Evolutionary conservation across 2,329 filamentous ascomycete genomes (phyloP), one percentile per base, ranked within the genome.

Genomic region (Epichloe amarillans): DNA sequence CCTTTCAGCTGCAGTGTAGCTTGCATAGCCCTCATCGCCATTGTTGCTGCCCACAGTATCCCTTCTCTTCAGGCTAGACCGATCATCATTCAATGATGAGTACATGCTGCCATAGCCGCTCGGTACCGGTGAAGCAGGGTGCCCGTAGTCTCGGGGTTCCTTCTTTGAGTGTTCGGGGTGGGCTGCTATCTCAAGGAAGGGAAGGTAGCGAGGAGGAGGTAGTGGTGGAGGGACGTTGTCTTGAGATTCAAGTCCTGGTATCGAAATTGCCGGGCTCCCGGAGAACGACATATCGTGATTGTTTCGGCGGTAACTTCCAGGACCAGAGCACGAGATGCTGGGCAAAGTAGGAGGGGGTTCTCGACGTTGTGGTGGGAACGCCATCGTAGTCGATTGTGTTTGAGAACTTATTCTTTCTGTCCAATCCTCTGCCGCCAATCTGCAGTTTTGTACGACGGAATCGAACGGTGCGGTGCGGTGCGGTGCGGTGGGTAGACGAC

Each of bases 11-110:
- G 68, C 70, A 10, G 66, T 66, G 52, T 68, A 66, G 56, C 70
- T 72, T 15, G 68, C 62, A 53, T 73, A 73, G 5, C 70, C 71
- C 54, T 73, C 71, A 43, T 73, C 71, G 48, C 61, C 60, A 17
- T 63, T 61, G 46, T 61, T 60, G 46, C 37, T 60, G 50, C 56
- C 58, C 40, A 47, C 56, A 15, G 56, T 60, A 45, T 62, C 64
- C 52, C 62, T 58, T 55, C 64, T 65, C 54, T 60, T 65, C 44
- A 64, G 63, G 45, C 59, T 60, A 3, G 63, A 59, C 33, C 61
- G 59, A 6, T 71, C 68, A 19, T 70, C 67, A 12, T 57, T 53
- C 35, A 56, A 62, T 33, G 63, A 63, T 1, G 66, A 65, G 36
- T 56, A 62, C 57, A 68, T 63, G 55, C 70, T 74, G 41, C 67